Percentiles rank a stretch among this genome's conserved stretches.
These are phyloP conservation scores for Rhizoclosmatium globosum DNA, from an alignment of 192 early-diverging fungal species.

Conservation along the genomic window DNA sequence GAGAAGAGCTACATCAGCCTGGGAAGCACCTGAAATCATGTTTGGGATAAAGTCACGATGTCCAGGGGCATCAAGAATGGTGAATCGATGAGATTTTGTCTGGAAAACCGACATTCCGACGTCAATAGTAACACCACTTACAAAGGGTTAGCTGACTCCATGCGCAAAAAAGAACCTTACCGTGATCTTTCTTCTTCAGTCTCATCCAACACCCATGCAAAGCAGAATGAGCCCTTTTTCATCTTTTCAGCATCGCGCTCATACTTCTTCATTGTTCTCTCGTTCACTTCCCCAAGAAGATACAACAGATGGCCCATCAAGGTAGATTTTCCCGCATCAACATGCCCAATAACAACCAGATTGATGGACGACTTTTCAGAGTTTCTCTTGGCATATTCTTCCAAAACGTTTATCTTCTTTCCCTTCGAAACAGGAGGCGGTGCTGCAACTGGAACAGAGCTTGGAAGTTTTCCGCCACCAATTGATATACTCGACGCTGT, in stretches of 20 bases:
- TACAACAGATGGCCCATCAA: constrained; percentile 96
- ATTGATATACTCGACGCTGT: not conserved
- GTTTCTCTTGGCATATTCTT: constrained; percentile 74
- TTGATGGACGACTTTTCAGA: constrained; percentile 78
- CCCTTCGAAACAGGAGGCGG: constrained; percentile 38
- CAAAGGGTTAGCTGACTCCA: constrained; percentile 11
- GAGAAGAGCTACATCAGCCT: constrained; percentile 95
- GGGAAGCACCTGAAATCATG: constrained; percentile 95
- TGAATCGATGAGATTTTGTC: constrained; percentile 80
- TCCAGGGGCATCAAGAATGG: constrained; percentile 94
- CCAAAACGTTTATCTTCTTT: constrained; percentile 71
- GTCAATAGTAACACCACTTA: constrained; percentile 94
- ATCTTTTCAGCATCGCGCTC: constrained; percentile 91
- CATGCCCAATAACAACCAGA: constrained; percentile 93
- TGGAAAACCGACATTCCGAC: constrained; percentile 90
- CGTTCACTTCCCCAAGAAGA: constrained; percentile 86
- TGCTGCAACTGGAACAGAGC: not conserved
- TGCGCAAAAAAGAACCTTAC: constrained; percentile 36
- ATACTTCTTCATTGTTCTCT: constrained; percentile 86
- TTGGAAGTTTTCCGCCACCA: not conserved
- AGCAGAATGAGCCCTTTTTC: constrained; percentile 95
- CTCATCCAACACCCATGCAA: constrained; percentile 97
- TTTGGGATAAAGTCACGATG: constrained; percentile 99
- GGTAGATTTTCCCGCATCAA: constrained; percentile 97
- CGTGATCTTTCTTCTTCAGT: constrained; percentile 89